Evolutionary conservation across 495 filamentous ascomycete genomes (phyloP).

Genomic region (Lophium mytilinum): DNA sequence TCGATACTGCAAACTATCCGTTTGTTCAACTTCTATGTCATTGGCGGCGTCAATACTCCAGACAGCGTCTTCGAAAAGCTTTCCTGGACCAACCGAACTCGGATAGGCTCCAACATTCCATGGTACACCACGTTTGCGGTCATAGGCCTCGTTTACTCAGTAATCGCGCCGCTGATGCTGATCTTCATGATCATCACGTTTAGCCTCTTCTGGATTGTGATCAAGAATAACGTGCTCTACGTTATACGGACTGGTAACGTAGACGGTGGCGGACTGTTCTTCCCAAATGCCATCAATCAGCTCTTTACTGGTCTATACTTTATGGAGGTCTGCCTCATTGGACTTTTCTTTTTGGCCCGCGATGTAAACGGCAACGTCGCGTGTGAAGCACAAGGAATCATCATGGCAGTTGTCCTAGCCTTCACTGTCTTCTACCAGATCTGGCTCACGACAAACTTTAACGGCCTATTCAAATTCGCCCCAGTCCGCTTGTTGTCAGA

Average conservation of each 20-base stretch:
- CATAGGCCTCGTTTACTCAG: constrained; percentile 86
- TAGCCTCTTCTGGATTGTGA: constrained; percentile 87
- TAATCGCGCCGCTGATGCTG: constrained; percentile 83
- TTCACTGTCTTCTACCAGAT: constrained; percentile 73
- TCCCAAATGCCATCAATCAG: constrained; percentile 93
- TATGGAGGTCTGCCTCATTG: constrained; percentile 85
- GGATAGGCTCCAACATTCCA: constrained; percentile 73
- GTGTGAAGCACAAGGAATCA: constrained; percentile 75
- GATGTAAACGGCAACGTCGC: constrained; percentile 50
- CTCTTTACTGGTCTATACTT: constrained; percentile 91
- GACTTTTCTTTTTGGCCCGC: constrained; percentile 79
- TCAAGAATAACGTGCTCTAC: constrained; percentile 93
- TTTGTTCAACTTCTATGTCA: constrained; percentile 44
- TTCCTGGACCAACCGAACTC: constrained; percentile 67
- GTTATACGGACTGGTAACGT: constrained; percentile 79
- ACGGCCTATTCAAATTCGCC: constrained; percentile 76
- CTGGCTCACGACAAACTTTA: constrained; percentile 73
- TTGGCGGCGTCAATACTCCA: constrained; percentile 80
- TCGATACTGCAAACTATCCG: constrained; percentile 74
- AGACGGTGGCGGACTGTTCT: constrained; percentile 84
- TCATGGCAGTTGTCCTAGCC: constrained; percentile 70
- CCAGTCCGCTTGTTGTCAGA: constrained; percentile 95
- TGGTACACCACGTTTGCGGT: constrained; percentile 92
- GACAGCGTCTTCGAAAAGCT: constrained; percentile 68
- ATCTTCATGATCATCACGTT: constrained; percentile 94